A percentile compares a stretch with the other conserved stretches of the same genome.
These are phyloP conservation scores for Podospora australis DNA, from an alignment of 495 filamentous ascomycete species.

Conservation along the genomic window DNA sequence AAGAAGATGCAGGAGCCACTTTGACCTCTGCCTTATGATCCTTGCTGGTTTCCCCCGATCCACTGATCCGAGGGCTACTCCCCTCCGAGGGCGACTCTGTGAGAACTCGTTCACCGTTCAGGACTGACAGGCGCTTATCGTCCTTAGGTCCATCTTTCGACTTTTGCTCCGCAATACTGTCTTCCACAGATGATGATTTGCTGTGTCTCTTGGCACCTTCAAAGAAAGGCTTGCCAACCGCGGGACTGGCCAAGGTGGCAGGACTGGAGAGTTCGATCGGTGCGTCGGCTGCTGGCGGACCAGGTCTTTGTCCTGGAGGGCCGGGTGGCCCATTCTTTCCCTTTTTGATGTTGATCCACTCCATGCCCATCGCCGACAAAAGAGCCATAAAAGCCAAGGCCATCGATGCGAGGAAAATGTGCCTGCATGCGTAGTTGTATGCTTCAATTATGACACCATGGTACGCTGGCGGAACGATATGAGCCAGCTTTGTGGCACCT, in stretches of 20 bases:
- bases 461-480: conserved; percentile 38
- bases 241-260: neutral
- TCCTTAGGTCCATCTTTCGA: neutral
- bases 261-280: neutral
- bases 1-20: too few relatives aligned
- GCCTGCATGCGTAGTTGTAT: conserved; percentile 53
- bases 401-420: conserved; percentile 47
- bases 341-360: conserved; percentile 58
- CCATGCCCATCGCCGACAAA: conserved; percentile 48
- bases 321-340: conserved; percentile 13
- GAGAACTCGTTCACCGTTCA: too few relatives aligned
- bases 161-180: conserved; percentile 1
- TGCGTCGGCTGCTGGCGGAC: neutral
- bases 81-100: too few relatives aligned
- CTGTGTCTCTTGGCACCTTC: neutral
- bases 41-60: too few relatives aligned
- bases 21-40: too few relatives aligned
- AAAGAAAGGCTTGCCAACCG: neutral
- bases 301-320: conserved; percentile 4
- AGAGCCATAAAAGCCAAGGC: conserved; percentile 49
- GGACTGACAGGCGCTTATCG: too few relatives aligned
- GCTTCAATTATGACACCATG: conserved; percentile 36
- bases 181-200: neutral
- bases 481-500: conserved; percentile 52
- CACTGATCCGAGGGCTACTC: too few relatives aligned